phyloP scores from a whole-genome alignment of 2,329 filamentous ascomycete genomes.

The Scytalidium lignicola region DNA sequence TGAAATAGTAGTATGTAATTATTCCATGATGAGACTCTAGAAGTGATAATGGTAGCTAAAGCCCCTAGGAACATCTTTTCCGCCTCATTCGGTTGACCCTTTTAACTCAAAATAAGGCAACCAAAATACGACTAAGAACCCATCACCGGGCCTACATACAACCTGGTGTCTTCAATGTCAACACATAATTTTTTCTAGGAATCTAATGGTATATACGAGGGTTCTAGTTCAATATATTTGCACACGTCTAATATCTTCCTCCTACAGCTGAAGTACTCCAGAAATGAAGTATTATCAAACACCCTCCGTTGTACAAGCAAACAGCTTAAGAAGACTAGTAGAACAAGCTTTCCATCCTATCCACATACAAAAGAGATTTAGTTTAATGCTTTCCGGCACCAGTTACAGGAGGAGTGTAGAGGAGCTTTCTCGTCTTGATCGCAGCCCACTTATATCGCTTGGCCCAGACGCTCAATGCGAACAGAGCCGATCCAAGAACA shows the following conservation, averaged over 20 bases:
- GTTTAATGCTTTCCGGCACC: constrained; percentile 18
- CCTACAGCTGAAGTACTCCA: constrained; percentile 11
- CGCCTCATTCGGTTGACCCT: no score
- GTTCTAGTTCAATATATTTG: constrained; percentile 17
- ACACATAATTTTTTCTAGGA: no score
- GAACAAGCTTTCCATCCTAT: constrained; percentile 22
- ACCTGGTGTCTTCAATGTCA: no score
- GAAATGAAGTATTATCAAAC: constrained; percentile 17
- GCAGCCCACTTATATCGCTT: constrained; percentile 99
- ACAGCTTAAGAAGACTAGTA: constrained; percentile 24
- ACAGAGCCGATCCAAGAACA: constrained; percentile 70
- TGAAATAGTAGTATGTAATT: no score
- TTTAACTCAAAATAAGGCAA: no score
- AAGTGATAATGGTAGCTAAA: no score
- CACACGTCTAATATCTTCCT: constrained; percentile 25
- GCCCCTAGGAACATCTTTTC: no score
- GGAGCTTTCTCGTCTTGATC: constrained; percentile 91
- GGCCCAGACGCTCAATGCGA: constrained; percentile 89
- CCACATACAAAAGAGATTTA: constrained; percentile 20
- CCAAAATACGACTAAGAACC: no score
- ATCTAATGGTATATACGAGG: neutral
- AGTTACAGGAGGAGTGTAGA: constrained; percentile 68
- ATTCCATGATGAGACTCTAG: no score
- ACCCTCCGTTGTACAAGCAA: constrained; percentile 23
- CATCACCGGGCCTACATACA: no score